phyloP scores from a whole-genome alignment of 139 green algal genomes.

The Tetratostichococcus sp. region DNA sequence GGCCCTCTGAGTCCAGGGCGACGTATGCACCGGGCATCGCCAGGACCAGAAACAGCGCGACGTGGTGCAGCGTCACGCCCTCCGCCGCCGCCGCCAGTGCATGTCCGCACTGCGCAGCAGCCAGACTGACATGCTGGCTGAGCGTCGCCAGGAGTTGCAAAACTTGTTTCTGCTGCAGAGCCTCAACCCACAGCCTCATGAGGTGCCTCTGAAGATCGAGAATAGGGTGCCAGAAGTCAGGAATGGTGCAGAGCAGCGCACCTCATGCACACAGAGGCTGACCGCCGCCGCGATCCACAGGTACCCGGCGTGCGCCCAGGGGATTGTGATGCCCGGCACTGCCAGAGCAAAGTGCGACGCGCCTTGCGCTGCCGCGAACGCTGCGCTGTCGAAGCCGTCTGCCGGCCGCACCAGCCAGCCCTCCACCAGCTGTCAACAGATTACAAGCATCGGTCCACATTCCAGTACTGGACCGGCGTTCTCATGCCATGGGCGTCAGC shows the following conservation, averaged over 20 bases:
- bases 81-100: constrained; percentile 38
- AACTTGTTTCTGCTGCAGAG: neutral
- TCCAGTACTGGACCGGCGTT: too few relatives aligned
- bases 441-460: too few relatives aligned
- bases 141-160: neutral
- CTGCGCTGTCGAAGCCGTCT: neutral
- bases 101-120: constrained; percentile 26
- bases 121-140: too few relatives aligned
- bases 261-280: constrained; percentile 31
- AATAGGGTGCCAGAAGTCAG: too few relatives aligned
- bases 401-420: neutral
- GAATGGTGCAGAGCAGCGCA: constrained; percentile 1
- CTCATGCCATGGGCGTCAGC: too few relatives aligned
- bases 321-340: constrained; percentile 31
- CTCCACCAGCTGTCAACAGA: neutral
- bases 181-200: neutral
- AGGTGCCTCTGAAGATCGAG: too few relatives aligned
- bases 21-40: constrained; percentile 43
- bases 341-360: constrained; percentile 16
- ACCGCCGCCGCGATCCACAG: constrained; percentile 29
- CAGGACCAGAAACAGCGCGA: constrained; percentile 30
- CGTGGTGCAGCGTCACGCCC: constrained; percentile 27
- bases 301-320: constrained; percentile 21
- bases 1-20: constrained; percentile 21
- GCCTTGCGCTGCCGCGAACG: neutral